Evolutionary conservation across 768 basidiomycete species (phyloP).

Genomic region (Paxillus involutus): DNA sequence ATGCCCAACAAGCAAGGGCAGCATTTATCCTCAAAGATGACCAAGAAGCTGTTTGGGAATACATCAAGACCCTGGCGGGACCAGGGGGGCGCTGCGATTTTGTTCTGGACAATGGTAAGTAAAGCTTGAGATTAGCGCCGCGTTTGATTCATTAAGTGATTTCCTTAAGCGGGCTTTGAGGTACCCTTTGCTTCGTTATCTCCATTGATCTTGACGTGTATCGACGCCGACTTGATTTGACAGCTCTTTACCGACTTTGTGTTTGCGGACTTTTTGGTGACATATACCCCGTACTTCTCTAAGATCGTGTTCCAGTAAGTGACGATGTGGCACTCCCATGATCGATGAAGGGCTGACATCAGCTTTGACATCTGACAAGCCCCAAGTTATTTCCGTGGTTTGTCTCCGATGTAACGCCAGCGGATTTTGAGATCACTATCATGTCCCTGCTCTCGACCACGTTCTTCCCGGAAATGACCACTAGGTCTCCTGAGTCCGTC

Average conservation of each 20-base stretch:
- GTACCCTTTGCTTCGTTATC: constrained; percentile 35
- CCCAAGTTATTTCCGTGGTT: constrained; percentile 98
- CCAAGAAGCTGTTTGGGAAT: constrained; percentile 69
- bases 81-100: constrained; percentile 63
- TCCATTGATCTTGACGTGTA: neutral
- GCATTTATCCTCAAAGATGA: constrained; percentile 86
- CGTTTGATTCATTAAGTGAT: neutral
- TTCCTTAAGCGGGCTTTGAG: constrained; percentile 80
- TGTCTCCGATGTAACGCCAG: constrained; percentile 90
- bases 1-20: constrained; percentile 75
- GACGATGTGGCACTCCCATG: neutral
- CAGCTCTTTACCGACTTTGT: constrained; percentile 93
- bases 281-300: constrained; percentile 79
- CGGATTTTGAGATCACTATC: constrained; percentile 71
- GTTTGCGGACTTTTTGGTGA: constrained; percentile 90
- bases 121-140: neutral
- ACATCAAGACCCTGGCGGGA: constrained; percentile 56
- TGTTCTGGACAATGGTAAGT: constrained; percentile 84
- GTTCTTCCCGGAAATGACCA: constrained; percentile 51
- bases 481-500: constrained; percentile 26
- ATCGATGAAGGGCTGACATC: neutral
- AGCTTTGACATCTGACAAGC: constrained; percentile 40
- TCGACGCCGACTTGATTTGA: neutral
- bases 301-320: constrained; percentile 89
- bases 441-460: constrained; percentile 50